phyloP scores from a whole-genome alignment of 1,284 basidiomycete species.

The Malassezia dermatis region DNA sequence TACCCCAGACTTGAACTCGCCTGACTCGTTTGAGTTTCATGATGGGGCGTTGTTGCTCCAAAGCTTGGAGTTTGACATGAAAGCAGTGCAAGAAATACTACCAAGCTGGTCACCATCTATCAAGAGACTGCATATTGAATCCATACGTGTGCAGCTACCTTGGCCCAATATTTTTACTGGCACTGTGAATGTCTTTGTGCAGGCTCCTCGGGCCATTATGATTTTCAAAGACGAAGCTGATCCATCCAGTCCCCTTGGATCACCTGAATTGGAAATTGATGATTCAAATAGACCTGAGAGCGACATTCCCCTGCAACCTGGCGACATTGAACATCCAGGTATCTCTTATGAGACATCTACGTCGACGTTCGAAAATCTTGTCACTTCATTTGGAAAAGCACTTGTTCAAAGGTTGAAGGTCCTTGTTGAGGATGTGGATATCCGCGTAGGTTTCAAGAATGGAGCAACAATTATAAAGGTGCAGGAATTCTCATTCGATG shows the following conservation, averaged over 20 bases:
- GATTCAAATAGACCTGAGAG: not conserved
- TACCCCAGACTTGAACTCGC: not conserved
- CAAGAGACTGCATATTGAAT: not conserved
- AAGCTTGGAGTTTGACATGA: not conserved
- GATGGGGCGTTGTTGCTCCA: not conserved
- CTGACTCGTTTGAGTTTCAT: not conserved
- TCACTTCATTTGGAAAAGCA: not conserved
- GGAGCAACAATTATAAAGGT: not conserved
- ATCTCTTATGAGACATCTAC: not conserved
- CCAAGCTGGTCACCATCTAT: not conserved
- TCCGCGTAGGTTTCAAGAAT: not conserved
- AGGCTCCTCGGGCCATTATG: not conserved
- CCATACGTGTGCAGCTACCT: not conserved
- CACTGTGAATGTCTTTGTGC: not conserved
- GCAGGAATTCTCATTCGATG: not conserved
- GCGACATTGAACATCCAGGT: not conserved
- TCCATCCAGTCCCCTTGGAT: not conserved
- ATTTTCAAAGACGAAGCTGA: not conserved
- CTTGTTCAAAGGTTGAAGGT: not conserved
- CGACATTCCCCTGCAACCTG: not conserved
- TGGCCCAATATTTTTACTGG: constrained; percentile 1
- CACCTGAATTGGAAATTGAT: not conserved
- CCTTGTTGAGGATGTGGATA: not conserved
- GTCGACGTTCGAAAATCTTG: not conserved
- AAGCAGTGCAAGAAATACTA: not conserved